Evolutionary conservation across 345 rosid genomes (phyloP).

Genomic region (Moricandia arvensis): DNA sequence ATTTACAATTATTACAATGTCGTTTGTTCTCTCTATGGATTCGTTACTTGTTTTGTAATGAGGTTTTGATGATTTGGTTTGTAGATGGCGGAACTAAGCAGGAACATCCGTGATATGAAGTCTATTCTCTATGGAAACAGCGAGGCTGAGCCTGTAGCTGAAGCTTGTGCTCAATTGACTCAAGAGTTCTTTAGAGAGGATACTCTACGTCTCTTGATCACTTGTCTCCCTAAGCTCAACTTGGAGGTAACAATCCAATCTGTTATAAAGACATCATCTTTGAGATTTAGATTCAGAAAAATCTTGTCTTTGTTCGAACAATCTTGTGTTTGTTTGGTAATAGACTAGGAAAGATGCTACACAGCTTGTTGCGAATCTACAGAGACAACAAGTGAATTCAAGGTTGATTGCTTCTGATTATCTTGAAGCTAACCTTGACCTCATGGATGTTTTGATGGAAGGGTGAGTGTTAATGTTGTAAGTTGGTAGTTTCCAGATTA

Average conservation of each 20-base stretch:
- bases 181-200: conserved; percentile 91
- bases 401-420: conserved; percentile 91
- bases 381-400: conserved; percentile 89
- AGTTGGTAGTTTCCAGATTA: not conserved
- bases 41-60: not conserved
- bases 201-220: conserved; percentile 68
- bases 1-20: not conserved
- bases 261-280: not conserved
- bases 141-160: conserved; percentile 91
- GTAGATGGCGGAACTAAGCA: conserved; percentile 83
- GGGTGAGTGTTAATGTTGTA: conserved; percentile 64
- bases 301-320: not conserved
- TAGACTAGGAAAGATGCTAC: conserved; percentile 98
- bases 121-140: conserved; percentile 88
- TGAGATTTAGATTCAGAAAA: not conserved
- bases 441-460: conserved; percentile 67
- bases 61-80: not conserved
- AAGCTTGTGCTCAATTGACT: conserved; percentile 90
- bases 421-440: conserved; percentile 81
- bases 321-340: not conserved
- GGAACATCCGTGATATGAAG: conserved; percentile 82
- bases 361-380: conserved; percentile 95
- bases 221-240: conserved; percentile 79
- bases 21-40: not conserved
- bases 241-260: conserved; percentile 58